These are phyloP conservation scores for Plantago major DNA, from an alignment of 257 asterid species.

Conservation along the genomic window DNA sequence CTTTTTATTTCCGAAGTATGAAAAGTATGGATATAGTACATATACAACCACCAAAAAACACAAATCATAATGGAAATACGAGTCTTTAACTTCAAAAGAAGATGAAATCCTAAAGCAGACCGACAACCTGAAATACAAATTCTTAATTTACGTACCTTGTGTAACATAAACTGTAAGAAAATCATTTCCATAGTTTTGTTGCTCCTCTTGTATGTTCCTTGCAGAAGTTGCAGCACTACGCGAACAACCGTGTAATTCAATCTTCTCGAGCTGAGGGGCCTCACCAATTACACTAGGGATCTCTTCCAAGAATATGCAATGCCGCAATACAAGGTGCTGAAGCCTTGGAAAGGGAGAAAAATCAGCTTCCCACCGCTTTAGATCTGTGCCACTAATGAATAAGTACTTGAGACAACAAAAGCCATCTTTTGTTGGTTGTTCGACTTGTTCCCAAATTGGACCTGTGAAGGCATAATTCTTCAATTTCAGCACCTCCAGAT, in stretches of 20 bases:
- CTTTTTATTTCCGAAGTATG: too few species aligned
- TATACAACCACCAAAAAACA: too few species aligned
- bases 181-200: not conserved
- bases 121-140: too few species aligned
- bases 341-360: slow-evolving; percentile 17
- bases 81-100: too few species aligned
- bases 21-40: too few species aligned
- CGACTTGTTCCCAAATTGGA: slow-evolving; percentile 16
- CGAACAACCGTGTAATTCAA: slow-evolving; percentile 22
- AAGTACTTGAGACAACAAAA: slow-evolving; percentile 20
- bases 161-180: too few species aligned
- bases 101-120: too few species aligned
- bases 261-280: slow-evolving; percentile 11
- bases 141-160: too few species aligned
- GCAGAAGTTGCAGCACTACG: slow-evolving; percentile 22
- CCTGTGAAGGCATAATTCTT: slow-evolving; percentile 27
- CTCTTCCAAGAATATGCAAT: slow-evolving; percentile 21
- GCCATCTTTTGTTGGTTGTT: slow-evolving; percentile 12
- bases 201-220: slow-evolving; percentile 3
- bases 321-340: slow-evolving; percentile 18
- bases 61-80: too few species aligned
- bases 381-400: slow-evolving; percentile 20
- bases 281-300: slow-evolving; percentile 23
- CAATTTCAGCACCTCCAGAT: slow-evolving; percentile 30
- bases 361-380: slow-evolving; percentile 21